phyloP scores from a whole-genome alignment of 805 yeast species.

The Candida corydali region DNA sequence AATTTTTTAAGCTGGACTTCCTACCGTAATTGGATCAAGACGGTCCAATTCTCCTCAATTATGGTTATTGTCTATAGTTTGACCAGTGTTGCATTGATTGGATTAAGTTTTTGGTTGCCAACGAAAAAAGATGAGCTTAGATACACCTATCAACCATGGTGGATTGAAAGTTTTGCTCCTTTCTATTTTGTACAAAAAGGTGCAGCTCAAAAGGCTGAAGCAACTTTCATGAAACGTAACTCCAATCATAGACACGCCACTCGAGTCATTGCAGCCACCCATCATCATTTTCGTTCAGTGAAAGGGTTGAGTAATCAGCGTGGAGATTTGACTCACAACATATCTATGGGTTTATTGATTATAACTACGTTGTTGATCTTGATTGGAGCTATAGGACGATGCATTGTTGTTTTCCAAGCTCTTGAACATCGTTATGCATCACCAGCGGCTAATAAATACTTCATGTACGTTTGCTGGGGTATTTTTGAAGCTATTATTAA shows the following conservation, averaged over 20 bases:
- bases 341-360: conserved; percentile 46
- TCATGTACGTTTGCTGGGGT: conserved; percentile 69
- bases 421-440: conserved; percentile 13
- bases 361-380: conserved; percentile 49
- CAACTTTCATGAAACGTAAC: conserved; percentile 44
- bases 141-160: conserved; percentile 69
- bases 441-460: conserved; percentile 43
- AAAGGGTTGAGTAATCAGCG: conserved; percentile 37
- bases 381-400: conserved; percentile 48
- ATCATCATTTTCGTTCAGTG: conserved; percentile 33
- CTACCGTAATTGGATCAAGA: conserved; percentile 17
- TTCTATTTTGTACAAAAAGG: conserved; percentile 57
- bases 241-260: conserved; percentile 49
- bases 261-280: conserved; percentile 60
- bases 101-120: conserved; percentile 52
- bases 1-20: conserved; percentile 42
- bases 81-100: conserved; percentile 47
- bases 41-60: conserved; percentile 27
- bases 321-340: conserved; percentile 47
- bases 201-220: conserved; percentile 48
- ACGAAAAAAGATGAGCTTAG: conserved; percentile 46
- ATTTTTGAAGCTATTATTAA: conserved; percentile 58
- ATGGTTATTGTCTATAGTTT: conserved; percentile 44
- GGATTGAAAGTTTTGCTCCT: conserved; percentile 64
- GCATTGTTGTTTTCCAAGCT: conserved; percentile 19